Conservation (phyloP, 495 filamentous ascomycete genomes). For the Penicillium diatomitis region DNA sequence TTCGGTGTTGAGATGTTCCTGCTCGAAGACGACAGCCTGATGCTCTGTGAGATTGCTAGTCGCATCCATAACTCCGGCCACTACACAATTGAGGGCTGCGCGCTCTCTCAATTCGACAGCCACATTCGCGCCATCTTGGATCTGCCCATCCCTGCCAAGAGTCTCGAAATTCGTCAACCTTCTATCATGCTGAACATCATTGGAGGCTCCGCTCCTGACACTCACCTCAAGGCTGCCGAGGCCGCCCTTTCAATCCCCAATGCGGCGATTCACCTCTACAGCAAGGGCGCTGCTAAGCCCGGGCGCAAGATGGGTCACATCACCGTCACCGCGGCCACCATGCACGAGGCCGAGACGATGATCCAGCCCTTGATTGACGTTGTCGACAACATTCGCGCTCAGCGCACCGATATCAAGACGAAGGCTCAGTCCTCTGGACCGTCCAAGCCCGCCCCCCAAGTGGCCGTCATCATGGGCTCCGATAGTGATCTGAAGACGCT, state of each 20-base stretch:
- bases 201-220: constrained; percentile 59
- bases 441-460: constrained; percentile 44
- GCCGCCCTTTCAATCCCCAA: constrained; percentile 52
- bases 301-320: constrained; percentile 95
- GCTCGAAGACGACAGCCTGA: constrained; percentile 59
- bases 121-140: constrained; percentile 83
- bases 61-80: constrained; percentile 95
- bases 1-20: constrained; percentile 98
- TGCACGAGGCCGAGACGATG: constrained; percentile 62
- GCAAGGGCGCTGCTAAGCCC: constrained; percentile 73
- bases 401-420: constrained; percentile 42
- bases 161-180: constrained; percentile 49
- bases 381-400: constrained; percentile 55
- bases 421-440: constrained; percentile 23
- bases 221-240: constrained; percentile 59
- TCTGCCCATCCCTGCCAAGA: constrained; percentile 55
- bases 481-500: constrained; percentile 84
- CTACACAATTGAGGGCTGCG: constrained; percentile 92
- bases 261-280: constrained; percentile 78
- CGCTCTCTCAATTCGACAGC: constrained; percentile 82
- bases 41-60: constrained; percentile 93
- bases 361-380: constrained; percentile 57
- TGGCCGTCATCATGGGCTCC: constrained; percentile 90
- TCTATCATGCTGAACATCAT: constrained; percentile 97
- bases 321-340: constrained; percentile 60